Evolutionary conservation across 768 basidiomycete genomes (phyloP).

Genomic region (Russula lepida): DNA sequence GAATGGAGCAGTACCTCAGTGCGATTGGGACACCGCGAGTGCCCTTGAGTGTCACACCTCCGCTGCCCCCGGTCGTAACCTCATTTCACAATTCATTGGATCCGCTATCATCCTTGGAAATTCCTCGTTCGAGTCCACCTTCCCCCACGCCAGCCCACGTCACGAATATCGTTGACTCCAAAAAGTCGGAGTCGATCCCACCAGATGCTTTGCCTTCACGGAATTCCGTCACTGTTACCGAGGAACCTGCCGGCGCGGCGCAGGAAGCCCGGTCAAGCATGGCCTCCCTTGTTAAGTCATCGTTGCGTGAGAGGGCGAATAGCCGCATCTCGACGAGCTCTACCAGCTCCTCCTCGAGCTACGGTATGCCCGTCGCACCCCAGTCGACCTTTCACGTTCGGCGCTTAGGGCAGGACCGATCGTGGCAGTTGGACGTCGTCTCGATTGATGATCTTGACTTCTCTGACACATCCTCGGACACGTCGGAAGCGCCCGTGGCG

Average conservation of each 20-base stretch:
- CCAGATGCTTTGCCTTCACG: background rate
- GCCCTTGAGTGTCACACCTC: constrained; percentile 1
- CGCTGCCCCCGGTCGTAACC: constrained; percentile 12
- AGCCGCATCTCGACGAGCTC: constrained; percentile 13
- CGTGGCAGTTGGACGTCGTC: constrained; percentile 62
- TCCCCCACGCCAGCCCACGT: background rate
- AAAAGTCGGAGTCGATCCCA: background rate
- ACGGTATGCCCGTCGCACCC: constrained; percentile 16
- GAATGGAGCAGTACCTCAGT: constrained; percentile 58
- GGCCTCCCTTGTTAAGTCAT: background rate
- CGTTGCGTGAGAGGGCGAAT: constrained; percentile 1
- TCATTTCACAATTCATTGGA: constrained; percentile 10
- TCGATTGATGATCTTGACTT: constrained; percentile 74
- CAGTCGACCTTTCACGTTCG: constrained; percentile 8
- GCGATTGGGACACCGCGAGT: constrained; percentile 35
- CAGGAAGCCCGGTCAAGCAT: background rate
- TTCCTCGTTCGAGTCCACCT: background rate
- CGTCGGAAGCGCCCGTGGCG: constrained; percentile 30
- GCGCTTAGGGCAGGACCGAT: constrained; percentile 32
- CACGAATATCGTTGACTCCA: background rate
- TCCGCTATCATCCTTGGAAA: constrained; percentile 7
- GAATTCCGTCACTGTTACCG: background rate
- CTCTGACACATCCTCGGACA: constrained; percentile 66
- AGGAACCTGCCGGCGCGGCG: background rate
- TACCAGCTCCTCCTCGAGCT: constrained; percentile 21